These are phyloP conservation scores for Mrakia blollopis DNA, from an alignment of 768 basidiomycete genomes.

Conservation along the genomic window DNA sequence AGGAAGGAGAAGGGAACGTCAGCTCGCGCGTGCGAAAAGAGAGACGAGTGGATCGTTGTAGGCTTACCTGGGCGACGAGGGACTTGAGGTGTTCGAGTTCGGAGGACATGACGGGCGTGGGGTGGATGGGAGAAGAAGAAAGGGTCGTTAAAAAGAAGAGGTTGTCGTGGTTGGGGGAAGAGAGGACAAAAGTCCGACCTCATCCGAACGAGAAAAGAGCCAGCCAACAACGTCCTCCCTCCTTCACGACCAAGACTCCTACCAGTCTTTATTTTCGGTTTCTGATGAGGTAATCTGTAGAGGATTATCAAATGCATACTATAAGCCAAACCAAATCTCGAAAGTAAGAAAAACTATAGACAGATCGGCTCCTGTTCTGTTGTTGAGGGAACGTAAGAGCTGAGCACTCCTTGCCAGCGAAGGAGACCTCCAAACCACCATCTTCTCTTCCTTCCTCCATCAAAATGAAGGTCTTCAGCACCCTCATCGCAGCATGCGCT, in stretches of 20 bases:
- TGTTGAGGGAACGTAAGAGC: too few relatives aligned
- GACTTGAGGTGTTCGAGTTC: conserved; percentile 94
- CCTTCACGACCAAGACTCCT: too few relatives aligned
- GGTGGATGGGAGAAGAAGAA: not conserved
- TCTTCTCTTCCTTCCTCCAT: not conserved
- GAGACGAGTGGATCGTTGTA: not conserved
- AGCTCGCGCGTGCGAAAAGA: not conserved
- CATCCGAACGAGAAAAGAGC: not conserved
- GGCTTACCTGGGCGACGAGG: conserved; percentile 65
- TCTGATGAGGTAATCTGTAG: too few relatives aligned
- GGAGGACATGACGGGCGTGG: conserved; percentile 10
- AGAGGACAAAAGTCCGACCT: not conserved
- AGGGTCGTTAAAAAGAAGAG: conserved; percentile 4
- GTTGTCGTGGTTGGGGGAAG: not conserved
- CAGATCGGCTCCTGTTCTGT: too few relatives aligned
- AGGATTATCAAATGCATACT: too few relatives aligned
- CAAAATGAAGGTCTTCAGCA: conserved; percentile 9
- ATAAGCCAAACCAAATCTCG: too few relatives aligned
- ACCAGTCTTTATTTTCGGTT: too few relatives aligned
- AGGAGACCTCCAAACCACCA: not conserved
- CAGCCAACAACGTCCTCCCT: too few relatives aligned
- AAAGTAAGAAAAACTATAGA: too few relatives aligned
- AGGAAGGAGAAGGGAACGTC: conserved; percentile 3
- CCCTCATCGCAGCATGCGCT: conserved; percentile 16
- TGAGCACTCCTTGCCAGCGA: not conserved